Evolutionary conservation across 2,329 filamentous ascomycete genomes (phyloP).

Genomic region (Diaporthe amygdali): DNA sequence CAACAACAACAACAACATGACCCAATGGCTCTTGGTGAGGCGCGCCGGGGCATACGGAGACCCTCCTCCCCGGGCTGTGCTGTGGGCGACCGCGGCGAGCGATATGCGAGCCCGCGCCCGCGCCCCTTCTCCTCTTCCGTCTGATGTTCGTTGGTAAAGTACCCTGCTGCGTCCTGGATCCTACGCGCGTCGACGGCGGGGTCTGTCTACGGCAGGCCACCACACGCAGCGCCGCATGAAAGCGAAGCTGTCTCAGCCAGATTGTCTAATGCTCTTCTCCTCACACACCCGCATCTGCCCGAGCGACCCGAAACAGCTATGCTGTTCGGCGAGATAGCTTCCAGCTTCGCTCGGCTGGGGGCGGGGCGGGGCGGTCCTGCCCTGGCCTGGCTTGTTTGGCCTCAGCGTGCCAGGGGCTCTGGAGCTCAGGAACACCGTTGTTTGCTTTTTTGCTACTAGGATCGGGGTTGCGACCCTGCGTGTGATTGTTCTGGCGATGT

Average conservation of each 20-base stretch:
- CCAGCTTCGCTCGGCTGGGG: not conserved
- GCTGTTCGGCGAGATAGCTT: not conserved
- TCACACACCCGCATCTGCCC: too few species aligned
- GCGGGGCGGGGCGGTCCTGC: not conserved
- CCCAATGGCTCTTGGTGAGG: not conserved
- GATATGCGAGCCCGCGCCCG: not conserved
- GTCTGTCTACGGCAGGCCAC: too few species aligned
- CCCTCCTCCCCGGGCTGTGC: not conserved
- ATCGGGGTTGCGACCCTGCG: not conserved
- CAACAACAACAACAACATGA: not conserved
- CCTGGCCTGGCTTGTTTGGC: not conserved
- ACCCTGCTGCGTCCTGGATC: not conserved
- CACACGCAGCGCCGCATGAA: too few species aligned
- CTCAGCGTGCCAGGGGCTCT: too few species aligned
- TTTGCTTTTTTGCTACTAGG: not conserved
- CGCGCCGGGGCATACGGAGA: not conserved
- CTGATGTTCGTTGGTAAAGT: not conserved
- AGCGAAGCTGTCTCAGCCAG: too few species aligned
- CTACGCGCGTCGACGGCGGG: not conserved
- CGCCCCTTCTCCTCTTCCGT: conserved; percentile 3
- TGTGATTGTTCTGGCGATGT: not conserved
- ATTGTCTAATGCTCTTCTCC: too few species aligned
- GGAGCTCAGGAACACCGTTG: not conserved
- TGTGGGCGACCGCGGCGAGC: not conserved
- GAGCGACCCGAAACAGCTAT: too few species aligned